Evolutionary conservation across 306 rosid genomes (phyloP).

Genomic region (Dryas drummondii): DNA sequence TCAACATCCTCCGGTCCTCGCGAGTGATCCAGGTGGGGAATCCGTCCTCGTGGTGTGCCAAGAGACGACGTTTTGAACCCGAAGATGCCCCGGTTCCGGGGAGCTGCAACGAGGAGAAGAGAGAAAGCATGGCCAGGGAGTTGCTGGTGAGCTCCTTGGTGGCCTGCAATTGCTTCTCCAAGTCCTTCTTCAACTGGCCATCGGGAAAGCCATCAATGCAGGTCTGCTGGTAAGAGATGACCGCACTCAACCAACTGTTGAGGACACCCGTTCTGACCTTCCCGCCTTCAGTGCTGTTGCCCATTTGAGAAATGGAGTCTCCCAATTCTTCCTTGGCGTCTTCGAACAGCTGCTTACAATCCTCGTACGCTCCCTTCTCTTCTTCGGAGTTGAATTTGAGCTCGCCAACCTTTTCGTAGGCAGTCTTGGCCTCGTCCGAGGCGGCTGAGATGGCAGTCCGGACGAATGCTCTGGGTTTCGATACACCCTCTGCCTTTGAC

Average conservation of each 20-base stretch:
- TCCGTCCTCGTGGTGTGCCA: slow-evolving; percentile 37
- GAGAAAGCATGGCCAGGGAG: slow-evolving; percentile 58
- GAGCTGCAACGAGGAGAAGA: slow-evolving; percentile 31
- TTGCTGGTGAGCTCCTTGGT: slow-evolving; percentile 66
- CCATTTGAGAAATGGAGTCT: slow-evolving; percentile 27
- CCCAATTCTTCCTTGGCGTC: slow-evolving; percentile 57
- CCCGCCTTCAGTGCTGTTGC: background rate
- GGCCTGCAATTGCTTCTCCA: slow-evolving; percentile 31
- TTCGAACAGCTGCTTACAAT: slow-evolving; percentile 49
- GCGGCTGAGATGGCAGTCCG: slow-evolving; percentile 41
- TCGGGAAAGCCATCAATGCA: slow-evolving; percentile 79
- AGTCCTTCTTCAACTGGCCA: slow-evolving; percentile 48
- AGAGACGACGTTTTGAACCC: slow-evolving; percentile 35
- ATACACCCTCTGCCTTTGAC: slow-evolving; percentile 17
- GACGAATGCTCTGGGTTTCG: slow-evolving; percentile 59
- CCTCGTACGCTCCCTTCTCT: slow-evolving; percentile 67
- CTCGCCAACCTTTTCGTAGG: slow-evolving; percentile 26
- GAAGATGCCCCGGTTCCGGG: background rate
- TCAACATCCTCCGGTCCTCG: slow-evolving; percentile 60
- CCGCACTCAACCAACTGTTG: slow-evolving; percentile 84
- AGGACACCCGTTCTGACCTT: slow-evolving; percentile 36
- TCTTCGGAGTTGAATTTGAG: slow-evolving; percentile 33
- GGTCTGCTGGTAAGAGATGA: slow-evolving; percentile 64
- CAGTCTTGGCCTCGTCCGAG: slow-evolving; percentile 38
- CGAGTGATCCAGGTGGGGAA: slow-evolving; percentile 57